Conservation (phyloP, 352 stramenopile species). For the Globisporangium sylvaticum region DNA sequence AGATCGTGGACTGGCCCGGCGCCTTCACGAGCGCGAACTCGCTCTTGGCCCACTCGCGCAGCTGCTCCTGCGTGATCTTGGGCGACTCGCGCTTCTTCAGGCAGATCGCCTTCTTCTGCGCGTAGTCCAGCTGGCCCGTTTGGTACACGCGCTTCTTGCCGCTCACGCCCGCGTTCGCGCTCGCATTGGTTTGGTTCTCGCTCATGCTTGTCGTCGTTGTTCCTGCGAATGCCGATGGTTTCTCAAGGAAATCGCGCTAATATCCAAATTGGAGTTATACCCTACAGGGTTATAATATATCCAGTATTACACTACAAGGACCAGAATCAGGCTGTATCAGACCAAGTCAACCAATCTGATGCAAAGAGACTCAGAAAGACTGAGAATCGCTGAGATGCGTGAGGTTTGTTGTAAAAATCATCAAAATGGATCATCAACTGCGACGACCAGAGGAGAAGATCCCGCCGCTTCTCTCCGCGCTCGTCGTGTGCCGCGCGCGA, state of each 20-base stretch:
- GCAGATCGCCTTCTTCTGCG: constrained; percentile 5
- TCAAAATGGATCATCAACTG: too few species aligned
- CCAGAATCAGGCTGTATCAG: too few species aligned
- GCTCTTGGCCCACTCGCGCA: constrained; percentile 1
- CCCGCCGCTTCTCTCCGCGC: constrained; percentile 1
- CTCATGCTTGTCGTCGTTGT: not conserved
- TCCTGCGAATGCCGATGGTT: not conserved
- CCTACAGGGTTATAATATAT: too few species aligned
- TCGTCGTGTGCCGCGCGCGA: not conserved
- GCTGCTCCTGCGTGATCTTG: constrained; percentile 7
- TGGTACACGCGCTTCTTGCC: constrained; percentile 6
- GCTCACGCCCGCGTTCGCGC: not conserved
- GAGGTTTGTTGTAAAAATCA: too few species aligned
- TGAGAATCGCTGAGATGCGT: too few species aligned
- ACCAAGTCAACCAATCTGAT: too few species aligned
- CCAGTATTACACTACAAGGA: too few species aligned
- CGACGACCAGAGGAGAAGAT: not conserved
- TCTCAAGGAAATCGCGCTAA: too few species aligned
- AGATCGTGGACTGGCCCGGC: constrained; percentile 6
- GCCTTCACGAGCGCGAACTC: constrained; percentile 3
- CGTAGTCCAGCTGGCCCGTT: constrained; percentile 5
- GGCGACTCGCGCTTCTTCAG: constrained; percentile 4
- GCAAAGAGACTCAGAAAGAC: too few species aligned
- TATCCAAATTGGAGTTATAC: too few species aligned
- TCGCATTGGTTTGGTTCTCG: too few species aligned